phyloP scores from a whole-genome alignment of 1,284 basidiomycete genomes.

The Neotropicomus parvogracilis region DNA sequence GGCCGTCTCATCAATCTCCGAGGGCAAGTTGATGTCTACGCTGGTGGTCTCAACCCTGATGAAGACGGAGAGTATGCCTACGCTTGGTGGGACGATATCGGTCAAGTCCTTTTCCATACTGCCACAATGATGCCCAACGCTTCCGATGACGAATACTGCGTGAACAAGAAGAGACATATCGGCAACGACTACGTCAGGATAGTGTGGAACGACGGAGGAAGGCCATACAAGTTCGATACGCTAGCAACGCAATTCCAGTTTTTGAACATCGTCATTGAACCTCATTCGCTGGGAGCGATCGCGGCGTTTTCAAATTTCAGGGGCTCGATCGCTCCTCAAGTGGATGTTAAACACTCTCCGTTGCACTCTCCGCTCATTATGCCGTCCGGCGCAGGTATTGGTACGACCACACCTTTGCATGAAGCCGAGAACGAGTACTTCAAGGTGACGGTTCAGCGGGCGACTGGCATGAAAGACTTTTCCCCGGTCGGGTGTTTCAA shows the following conservation, averaged over 20 bases:
- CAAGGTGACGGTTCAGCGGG: slow-evolving; percentile 85
- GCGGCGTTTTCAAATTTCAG: slow-evolving; percentile 68
- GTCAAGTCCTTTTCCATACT: slow-evolving; percentile 93
- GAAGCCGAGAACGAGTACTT: slow-evolving; percentile 87
- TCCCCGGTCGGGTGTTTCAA: slow-evolving; percentile 89
- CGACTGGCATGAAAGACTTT: slow-evolving; percentile 86
- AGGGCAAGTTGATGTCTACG: slow-evolving; percentile 91
- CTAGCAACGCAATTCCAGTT: slow-evolving; percentile 93
- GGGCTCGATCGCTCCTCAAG: not conserved
- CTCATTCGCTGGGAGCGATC: slow-evolving; percentile 82
- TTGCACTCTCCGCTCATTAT: slow-evolving; percentile 19
- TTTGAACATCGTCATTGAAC: slow-evolving; percentile 95
- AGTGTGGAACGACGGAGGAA: slow-evolving; percentile 95
- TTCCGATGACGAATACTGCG: slow-evolving; percentile 64
- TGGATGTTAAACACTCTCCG: slow-evolving; percentile 22
- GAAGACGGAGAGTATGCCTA: slow-evolving; percentile 94
- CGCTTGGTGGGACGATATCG: slow-evolving; percentile 98
- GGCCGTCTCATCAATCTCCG: slow-evolving; percentile 89
- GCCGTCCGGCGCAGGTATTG: slow-evolving; percentile 11
- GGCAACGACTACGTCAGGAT: slow-evolving; percentile 96
- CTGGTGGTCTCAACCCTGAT: slow-evolving; percentile 85
- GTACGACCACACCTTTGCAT: slow-evolving; percentile 15
- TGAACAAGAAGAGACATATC: slow-evolving; percentile 88
- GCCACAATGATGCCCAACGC: slow-evolving; percentile 95
- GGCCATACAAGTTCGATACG: slow-evolving; percentile 87